These are phyloP conservation scores for Pseudogymnoascus sp. DNA, from an alignment of 2,329 filamentous ascomycete genomes.

Conservation along the genomic window DNA sequence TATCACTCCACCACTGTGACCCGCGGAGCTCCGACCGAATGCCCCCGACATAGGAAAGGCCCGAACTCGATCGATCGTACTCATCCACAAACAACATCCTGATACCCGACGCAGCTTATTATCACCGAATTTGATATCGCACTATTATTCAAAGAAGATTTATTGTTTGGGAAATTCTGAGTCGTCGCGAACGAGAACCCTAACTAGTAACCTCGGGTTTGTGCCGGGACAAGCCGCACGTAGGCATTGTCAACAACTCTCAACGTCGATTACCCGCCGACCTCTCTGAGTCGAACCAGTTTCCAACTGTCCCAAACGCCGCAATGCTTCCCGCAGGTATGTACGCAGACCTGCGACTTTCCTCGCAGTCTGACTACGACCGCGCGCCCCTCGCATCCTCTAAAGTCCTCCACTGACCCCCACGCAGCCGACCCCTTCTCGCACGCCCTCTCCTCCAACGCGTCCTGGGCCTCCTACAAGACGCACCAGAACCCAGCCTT, in stretches of 20 bases:
- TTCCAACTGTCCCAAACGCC: not conserved
- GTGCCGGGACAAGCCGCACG: slow-evolving; percentile 3
- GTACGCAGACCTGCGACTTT: not conserved
- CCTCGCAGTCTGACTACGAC: not conserved
- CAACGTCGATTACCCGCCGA: slow-evolving; percentile 7
- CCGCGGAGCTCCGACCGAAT: not conserved
- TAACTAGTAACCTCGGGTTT: not conserved
- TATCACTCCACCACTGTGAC: not conserved
- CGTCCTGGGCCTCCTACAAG: slow-evolving; percentile 61
- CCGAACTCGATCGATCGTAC: not conserved
- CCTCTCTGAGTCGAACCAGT: not conserved
- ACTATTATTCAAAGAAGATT: not conserved
- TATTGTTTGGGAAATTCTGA: not conserved
- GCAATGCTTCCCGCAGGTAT: slow-evolving; percentile 9
- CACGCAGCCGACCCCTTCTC: slow-evolving; percentile 49
- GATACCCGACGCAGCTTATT: not conserved
- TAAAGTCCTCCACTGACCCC: not conserved
- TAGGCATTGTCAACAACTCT: slow-evolving; percentile 8
- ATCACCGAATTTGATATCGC: not conserved
- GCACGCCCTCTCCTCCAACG: slow-evolving; percentile 60
- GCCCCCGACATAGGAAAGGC: slow-evolving; percentile 2
- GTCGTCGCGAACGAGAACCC: not conserved
- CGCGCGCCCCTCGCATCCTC: not conserved
- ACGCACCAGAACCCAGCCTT: slow-evolving; percentile 60
- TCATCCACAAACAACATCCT: not conserved